phyloP scores from a whole-genome alignment of 2,329 filamentous ascomycete genomes.

The Xylariaceae sp. region DNA sequence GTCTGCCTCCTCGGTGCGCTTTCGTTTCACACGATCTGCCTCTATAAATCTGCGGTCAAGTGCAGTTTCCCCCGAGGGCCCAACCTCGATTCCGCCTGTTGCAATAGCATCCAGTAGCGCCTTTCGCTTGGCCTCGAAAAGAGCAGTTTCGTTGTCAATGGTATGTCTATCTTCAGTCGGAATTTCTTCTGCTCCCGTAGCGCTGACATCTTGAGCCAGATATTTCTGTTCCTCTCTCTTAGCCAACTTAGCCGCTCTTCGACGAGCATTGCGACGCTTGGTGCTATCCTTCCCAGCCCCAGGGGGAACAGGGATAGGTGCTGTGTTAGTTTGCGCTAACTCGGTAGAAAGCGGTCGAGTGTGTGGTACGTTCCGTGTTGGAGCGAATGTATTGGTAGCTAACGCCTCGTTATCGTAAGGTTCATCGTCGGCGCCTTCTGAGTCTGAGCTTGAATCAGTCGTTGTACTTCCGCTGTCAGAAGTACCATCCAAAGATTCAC shows the following conservation, averaged over 20 bases:
- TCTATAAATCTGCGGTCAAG: conserved; percentile 10
- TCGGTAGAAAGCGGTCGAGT: neutral
- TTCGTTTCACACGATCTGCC: conserved; percentile 33
- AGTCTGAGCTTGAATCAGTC: conserved; percentile 11
- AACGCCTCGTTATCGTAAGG: neutral
- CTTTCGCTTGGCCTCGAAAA: conserved; percentile 58
- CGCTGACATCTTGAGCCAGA: neutral
- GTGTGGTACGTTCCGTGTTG: neutral
- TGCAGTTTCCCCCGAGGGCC: conserved; percentile 22
- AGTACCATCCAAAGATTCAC: too few species aligned
- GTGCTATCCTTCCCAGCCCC: conserved; percentile 51
- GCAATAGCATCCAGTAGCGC: conserved; percentile 59
- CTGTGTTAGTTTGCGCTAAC: neutral
- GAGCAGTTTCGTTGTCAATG: conserved; percentile 42
- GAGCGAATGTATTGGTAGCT: neutral
- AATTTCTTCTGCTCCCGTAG: neutral
- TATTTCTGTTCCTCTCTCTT: conserved; percentile 36
- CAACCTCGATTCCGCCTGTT: conserved; percentile 59
- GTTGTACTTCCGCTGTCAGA: neutral
- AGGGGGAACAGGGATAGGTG: conserved; percentile 37
- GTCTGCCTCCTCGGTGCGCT: conserved; percentile 25
- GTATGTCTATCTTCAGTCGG: conserved; percentile 14
- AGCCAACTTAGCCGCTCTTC: conserved; percentile 49
- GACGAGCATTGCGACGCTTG: conserved; percentile 59
- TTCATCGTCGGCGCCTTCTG: neutral